A percentile compares a stretch with the other conserved stretches of the same genome.
phyloP scores from a whole-genome alignment of 257 asterid genomes.

The Gentiana straminea region DNA sequence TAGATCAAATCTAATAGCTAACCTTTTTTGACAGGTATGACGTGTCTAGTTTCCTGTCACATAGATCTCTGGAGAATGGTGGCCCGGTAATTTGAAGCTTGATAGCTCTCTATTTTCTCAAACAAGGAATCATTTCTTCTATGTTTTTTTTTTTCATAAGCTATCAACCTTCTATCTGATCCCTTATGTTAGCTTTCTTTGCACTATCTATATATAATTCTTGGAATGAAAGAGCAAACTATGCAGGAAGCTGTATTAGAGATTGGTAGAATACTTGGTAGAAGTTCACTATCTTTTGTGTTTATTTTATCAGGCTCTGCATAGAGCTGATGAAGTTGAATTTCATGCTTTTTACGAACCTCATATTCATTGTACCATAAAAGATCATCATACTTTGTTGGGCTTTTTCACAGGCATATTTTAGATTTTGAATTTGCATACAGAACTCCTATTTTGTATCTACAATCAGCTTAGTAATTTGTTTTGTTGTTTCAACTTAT shows the following conservation, averaged over 20 bases:
- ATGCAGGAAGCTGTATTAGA: too few relatives aligned
- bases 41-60: constrained; percentile 59
- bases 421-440: not conserved
- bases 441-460: not conserved
- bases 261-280: not conserved
- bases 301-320: too few relatives aligned
- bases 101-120: constrained; percentile 10
- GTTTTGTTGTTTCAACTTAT: not conserved
- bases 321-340: too few relatives aligned
- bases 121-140: constrained; percentile 5
- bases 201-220: not conserved
- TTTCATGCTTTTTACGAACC: too few relatives aligned
- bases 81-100: constrained; percentile 63
- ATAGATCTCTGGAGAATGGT: constrained; percentile 57
- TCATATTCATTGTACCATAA: too few relatives aligned
- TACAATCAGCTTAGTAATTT: not conserved
- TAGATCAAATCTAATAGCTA: not conserved
- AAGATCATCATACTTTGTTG: too few relatives aligned
- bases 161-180: not conserved
- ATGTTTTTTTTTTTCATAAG: not conserved
- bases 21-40: constrained; percentile 51
- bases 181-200: not conserved
- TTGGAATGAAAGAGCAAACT: not conserved
- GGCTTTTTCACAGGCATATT: not conserved
- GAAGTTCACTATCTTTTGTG: not conserved